Percentiles rank a stretch among this genome's conserved stretches.
Conservation (phyloP, 192 early-diverging fungal species). For the Coemansia sp. region DNA sequence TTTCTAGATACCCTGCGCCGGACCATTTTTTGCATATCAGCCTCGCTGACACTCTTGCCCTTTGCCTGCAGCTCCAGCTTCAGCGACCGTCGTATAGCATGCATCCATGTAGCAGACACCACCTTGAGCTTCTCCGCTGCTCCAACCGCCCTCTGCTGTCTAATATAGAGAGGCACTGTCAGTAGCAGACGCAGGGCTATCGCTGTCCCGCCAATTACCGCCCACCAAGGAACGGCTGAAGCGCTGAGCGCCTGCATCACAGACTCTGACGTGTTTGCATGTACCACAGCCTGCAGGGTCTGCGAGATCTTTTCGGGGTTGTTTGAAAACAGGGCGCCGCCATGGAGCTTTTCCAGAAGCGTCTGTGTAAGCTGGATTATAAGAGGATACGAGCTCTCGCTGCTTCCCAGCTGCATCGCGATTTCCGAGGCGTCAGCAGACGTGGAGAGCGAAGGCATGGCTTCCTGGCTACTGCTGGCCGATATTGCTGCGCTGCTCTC, state of each 20-base stretch:
- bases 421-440: neutral
- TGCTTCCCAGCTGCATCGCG: neutral
- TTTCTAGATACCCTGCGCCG: slow-evolving; percentile 9
- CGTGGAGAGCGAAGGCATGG: neutral
- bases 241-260: neutral
- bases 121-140: slow-evolving; percentile 2
- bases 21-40: slow-evolving; percentile 12
- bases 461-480: too few relatives aligned
- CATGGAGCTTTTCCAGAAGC: slow-evolving; percentile 32
- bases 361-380: slow-evolving; percentile 23
- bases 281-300: neutral
- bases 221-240: slow-evolving; percentile 40
- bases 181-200: slow-evolving; percentile 16
- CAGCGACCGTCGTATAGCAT: slow-evolving; percentile 12
- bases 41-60: slow-evolving; percentile 3
- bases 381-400: slow-evolving; percentile 10
- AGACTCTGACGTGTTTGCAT: neutral
- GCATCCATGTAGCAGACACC: slow-evolving; percentile 16
- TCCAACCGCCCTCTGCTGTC: slow-evolving; percentile 30
- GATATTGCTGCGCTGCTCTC: neutral
- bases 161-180: slow-evolving; percentile 21
- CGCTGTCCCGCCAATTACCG: slow-evolving; percentile 26
- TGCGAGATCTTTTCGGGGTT: neutral
- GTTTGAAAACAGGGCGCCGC: slow-evolving; percentile 11
- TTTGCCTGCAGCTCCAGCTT: slow-evolving; percentile 4